Conservation (phyloP, 306 rosid genomes). For the Hippophae rhamnoides region DNA sequence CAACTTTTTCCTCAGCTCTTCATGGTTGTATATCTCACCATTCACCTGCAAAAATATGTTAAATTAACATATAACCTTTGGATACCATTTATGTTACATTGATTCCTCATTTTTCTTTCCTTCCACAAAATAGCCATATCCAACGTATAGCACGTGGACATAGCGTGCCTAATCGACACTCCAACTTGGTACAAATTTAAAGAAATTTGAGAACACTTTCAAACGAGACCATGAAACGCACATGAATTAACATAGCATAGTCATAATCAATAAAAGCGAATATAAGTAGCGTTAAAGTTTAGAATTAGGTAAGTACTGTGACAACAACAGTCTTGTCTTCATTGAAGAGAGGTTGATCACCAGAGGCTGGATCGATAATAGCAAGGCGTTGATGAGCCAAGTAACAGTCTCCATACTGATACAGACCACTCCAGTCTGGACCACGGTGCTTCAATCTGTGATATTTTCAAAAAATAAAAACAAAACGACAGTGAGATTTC, state of each 20-base stretch:
- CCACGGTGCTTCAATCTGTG: constrained; percentile 94
- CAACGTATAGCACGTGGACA: no score
- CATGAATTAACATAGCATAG: no score
- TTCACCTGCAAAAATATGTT: constrained; percentile 46
- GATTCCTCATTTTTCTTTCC: no score
- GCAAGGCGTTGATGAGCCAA: constrained; percentile 96
- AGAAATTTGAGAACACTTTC: no score
- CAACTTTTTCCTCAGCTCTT: constrained; percentile 63
- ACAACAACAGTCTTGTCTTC: constrained; percentile 77
- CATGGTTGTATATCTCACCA: constrained; percentile 96
- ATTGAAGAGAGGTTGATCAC: constrained; percentile 96
- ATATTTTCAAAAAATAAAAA: neutral
- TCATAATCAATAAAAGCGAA: neutral
- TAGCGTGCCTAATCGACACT: no score
- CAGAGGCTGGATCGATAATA: constrained; percentile 94
- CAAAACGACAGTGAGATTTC: neutral
- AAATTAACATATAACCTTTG: neutral
- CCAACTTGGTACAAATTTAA: no score
- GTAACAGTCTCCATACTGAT: constrained; percentile 69
- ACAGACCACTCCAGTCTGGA: constrained; percentile 96
- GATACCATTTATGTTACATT: no score
- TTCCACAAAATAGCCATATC: no score
- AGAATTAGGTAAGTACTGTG: constrained; percentile 39
- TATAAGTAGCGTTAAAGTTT: neutral
- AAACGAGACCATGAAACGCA: no score